phyloP scores from a whole-genome alignment of 345 rosid genomes.

The Populus pruinosa region DNA sequence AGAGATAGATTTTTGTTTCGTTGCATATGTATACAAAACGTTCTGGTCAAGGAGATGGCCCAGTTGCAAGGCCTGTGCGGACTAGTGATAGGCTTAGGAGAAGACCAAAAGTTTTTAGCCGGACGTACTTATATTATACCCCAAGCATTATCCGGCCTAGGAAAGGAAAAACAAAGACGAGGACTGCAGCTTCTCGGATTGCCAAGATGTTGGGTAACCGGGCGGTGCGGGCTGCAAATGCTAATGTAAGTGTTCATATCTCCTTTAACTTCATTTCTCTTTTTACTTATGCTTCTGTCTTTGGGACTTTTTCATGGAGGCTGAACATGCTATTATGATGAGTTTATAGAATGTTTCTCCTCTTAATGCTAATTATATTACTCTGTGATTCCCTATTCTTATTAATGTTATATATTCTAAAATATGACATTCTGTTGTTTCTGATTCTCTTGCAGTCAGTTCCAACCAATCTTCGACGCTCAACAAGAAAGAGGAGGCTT shows the following conservation, averaged over 20 bases:
- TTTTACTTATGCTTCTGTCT: background rate
- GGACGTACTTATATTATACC: constrained; percentile 61
- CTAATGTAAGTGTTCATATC: constrained; percentile 43
- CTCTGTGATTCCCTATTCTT: constrained; percentile 1
- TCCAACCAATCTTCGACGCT: constrained; percentile 85
- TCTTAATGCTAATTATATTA: constrained; percentile 17
- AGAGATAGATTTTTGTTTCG: constrained; percentile 35
- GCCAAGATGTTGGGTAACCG: constrained; percentile 81
- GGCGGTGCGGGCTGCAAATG: constrained; percentile 46
- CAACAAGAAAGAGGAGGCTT: constrained; percentile 85
- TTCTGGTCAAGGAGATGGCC: constrained; percentile 82
- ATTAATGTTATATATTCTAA: constrained; percentile 6
- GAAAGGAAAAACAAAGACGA: constrained; percentile 75
- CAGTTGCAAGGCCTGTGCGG: constrained; percentile 79
- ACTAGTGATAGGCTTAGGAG: constrained; percentile 91
- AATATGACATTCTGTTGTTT: constrained; percentile 19
- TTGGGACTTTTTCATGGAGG: background rate
- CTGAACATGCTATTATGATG: background rate
- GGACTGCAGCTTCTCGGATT: constrained; percentile 91
- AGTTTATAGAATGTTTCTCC: constrained; percentile 4
- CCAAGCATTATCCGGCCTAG: constrained; percentile 52
- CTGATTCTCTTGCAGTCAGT: constrained; percentile 49
- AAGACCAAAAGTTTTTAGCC: constrained; percentile 67
- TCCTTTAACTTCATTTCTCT: background rate
- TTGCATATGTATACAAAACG: constrained; percentile 76